A percentile compares a stretch with the other conserved stretches of the same genome.
phyloP scores from a whole-genome alignment of 2,329 filamentous ascomycete genomes.

The Bimuria novae-zelandiae region DNA sequence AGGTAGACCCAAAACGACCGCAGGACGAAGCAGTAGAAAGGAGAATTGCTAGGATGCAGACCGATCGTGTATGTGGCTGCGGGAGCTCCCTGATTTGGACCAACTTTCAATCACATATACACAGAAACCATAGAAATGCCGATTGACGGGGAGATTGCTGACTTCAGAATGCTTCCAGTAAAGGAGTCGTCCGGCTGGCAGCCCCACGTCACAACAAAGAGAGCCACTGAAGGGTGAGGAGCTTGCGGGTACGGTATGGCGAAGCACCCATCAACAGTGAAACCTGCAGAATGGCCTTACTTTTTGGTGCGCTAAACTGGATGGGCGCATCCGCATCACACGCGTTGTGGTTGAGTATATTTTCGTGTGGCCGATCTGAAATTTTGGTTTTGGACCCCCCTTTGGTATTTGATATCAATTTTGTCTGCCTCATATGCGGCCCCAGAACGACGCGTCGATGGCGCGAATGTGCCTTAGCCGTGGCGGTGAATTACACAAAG shows the following conservation, averaged over 20 bases:
- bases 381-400: too few relatives aligned
- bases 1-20: neutral
- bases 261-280: neutral
- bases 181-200: neutral
- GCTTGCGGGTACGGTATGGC: neutral
- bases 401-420: too few relatives aligned
- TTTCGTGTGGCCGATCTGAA: too few relatives aligned
- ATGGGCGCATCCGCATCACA: neutral
- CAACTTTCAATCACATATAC: neutral
- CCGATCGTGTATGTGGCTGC: neutral
- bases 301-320: neutral
- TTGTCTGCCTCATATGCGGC: neutral
- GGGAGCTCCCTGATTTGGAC: neutral
- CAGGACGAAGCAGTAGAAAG: neutral
- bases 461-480: neutral
- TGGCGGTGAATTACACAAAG: too few relatives aligned
- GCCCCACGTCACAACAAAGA: neutral
- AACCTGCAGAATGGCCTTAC: neutral
- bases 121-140: neutral
- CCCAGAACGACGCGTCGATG: neutral
- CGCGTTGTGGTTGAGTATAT: neutral
- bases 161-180: neutral
- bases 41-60: neutral
- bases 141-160: slow-evolving; percentile 4
- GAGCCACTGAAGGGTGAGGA: neutral